Evolutionary conservation across 257 asterid species (phyloP), one percentile per base, ranked within the genome.

Genomic region (Gentiana straminea): DNA sequence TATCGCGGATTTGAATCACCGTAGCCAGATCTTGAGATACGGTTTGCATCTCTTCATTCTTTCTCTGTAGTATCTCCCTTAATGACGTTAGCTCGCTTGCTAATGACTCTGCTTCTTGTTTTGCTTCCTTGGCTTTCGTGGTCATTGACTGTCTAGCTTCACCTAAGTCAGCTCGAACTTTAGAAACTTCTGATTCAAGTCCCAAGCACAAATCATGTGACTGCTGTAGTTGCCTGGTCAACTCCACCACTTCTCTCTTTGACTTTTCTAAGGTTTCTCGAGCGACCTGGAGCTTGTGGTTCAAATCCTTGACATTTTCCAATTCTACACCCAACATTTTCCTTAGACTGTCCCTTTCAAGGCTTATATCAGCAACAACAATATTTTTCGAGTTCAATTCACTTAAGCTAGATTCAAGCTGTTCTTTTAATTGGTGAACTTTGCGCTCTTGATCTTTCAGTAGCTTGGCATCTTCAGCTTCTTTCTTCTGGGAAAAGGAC

Each of bases 151-250:
- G 76, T 64, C 63, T 73, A 59, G 79, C 73, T 73, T 78, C 79
- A 7, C 54, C 74, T 62, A 64, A 77, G 75, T 86, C 90, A 4
- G 67, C 51, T 52, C 53, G 73, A 58, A 65, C 70, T 58, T 73
- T 65, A 39, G 75, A 64, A 59, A 75, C 49, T 71, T 83, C 82
- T 35, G 64, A 72, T 77, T 86, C 84, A 57, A 82, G 82, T 66
- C 74, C 68, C 9, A 72, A 60, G 81, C 81, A 78, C 65, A 73
- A 65, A 55, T 62, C 55, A 68, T 82, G 79, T 1, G 83, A 77
- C 63, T 69, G 62, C 63, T 78, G 72, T 62, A 86, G 72, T 60
- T 80, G 78, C 59, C 66, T 76, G 36, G 59, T 68, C 73, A 80
- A 51, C 61, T 74, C 85, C 60, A 68, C 69, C 68, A 77, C 81